Conservation (phyloP, 2,329 filamentous ascomycete species). For the Xylaria sp. region DNA sequence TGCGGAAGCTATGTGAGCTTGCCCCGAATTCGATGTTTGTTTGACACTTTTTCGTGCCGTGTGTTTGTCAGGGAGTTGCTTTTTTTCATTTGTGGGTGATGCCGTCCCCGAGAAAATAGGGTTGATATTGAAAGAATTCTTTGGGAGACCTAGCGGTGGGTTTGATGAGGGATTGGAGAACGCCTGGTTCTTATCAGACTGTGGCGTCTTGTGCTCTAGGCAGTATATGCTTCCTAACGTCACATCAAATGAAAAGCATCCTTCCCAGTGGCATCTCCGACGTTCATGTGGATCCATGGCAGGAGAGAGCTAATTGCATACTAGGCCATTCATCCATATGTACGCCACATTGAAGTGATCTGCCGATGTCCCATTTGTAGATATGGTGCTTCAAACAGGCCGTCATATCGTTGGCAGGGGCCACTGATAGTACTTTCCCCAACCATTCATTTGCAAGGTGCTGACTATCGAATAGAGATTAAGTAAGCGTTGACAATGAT, state of each 20-base stretch:
- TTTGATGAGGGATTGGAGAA: slow-evolving; percentile 1
- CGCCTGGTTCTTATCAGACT: slow-evolving; percentile 8
- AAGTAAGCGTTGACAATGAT: slow-evolving; percentile 26
- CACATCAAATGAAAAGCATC: slow-evolving; percentile 35
- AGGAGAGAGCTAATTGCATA: slow-evolving; percentile 17
- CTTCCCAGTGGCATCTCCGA: slow-evolving; percentile 38
- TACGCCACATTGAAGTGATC: slow-evolving; percentile 35
- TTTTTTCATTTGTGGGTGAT: slow-evolving; percentile 37
- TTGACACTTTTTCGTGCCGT: slow-evolving; percentile 42
- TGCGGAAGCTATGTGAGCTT: slow-evolving; percentile 8
- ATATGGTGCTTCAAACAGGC: slow-evolving; percentile 37
- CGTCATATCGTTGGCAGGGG: slow-evolving; percentile 41
- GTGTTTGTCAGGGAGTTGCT: slow-evolving; percentile 40
- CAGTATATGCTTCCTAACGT: slow-evolving; percentile 33
- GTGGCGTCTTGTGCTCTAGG: slow-evolving; percentile 20
- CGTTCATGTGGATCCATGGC: slow-evolving; percentile 38
- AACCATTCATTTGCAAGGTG: slow-evolving; percentile 20
- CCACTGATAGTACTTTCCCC: slow-evolving; percentile 12
- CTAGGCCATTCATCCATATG: slow-evolving; percentile 33
- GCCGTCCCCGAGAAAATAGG: slow-evolving; percentile 22
- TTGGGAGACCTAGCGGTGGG: neutral
- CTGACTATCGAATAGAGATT: slow-evolving; percentile 19
- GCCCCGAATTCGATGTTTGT: slow-evolving; percentile 20
- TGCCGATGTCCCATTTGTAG: slow-evolving; percentile 33
- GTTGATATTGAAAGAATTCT: slow-evolving; percentile 27